These are phyloP conservation scores for Russula vinacea DNA, from an alignment of 768 basidiomycete genomes.

Conservation along the genomic window DNA sequence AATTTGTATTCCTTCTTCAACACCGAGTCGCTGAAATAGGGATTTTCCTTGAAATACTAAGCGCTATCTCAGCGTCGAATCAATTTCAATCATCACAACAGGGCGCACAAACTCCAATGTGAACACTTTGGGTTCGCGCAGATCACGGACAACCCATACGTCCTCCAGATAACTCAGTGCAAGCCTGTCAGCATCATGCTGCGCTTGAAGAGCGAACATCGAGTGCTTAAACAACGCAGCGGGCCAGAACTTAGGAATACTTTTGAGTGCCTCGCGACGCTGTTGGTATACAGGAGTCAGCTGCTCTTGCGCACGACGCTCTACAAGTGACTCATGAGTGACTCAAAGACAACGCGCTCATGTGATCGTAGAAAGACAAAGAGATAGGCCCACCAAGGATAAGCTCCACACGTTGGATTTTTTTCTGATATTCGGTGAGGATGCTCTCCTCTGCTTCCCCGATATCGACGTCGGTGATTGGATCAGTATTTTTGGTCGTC, in stretches of 20 bases:
- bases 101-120: slow-evolving; percentile 83
- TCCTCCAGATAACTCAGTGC: slow-evolving; percentile 85
- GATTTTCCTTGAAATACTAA: slow-evolving; percentile 84
- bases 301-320: slow-evolving; percentile 58
- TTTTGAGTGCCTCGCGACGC: slow-evolving; percentile 62
- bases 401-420: slow-evolving; percentile 67
- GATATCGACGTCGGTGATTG: slow-evolving; percentile 63
- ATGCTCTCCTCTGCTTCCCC: slow-evolving; percentile 70
- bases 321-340: slow-evolving; percentile 39
- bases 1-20: slow-evolving; percentile 83
- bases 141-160: slow-evolving; percentile 75
- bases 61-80: slow-evolving; percentile 6
- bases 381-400: slow-evolving; percentile 55
- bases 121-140: slow-evolving; percentile 73
- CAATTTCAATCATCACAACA: slow-evolving; percentile 18
- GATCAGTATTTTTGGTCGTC: slow-evolving; percentile 56
- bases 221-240: slow-evolving; percentile 74
- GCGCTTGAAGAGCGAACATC: slow-evolving; percentile 59
- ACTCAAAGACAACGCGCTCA: background rate
- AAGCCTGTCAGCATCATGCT: slow-evolving; percentile 72
- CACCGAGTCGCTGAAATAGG: slow-evolving; percentile 71
- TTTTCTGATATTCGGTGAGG: slow-evolving; percentile 61
- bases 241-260: slow-evolving; percentile 81
- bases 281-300: slow-evolving; percentile 63
- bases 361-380: background rate